phyloP scores from a whole-genome alignment of 805 yeast species.

The Candida pseudoglaebosa region DNA sequence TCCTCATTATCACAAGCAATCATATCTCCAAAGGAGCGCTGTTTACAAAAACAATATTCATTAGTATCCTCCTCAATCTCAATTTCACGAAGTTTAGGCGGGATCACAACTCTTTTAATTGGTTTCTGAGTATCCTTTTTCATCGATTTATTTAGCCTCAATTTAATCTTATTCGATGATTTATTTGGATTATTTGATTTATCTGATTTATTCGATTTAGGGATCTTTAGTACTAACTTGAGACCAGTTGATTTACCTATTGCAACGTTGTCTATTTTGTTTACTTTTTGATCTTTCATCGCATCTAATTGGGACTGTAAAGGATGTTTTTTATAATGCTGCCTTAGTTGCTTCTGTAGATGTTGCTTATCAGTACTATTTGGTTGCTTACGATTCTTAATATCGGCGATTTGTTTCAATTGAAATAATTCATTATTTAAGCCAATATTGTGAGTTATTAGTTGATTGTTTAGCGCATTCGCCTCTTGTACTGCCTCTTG shows the following conservation, averaged over 20 bases:
- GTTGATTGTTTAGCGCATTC: conserved; percentile 25
- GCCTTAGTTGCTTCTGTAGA: conserved; percentile 26
- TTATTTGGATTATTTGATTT: neutral
- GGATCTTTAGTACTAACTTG: conserved; percentile 14
- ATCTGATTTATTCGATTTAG: conserved; percentile 6
- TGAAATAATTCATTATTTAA: conserved; percentile 24
- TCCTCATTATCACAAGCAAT: conserved; percentile 82
- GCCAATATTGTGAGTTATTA: conserved; percentile 24
- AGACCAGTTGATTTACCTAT: conserved; percentile 8
- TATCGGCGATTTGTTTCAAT: conserved; percentile 15
- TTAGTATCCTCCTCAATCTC: conserved; percentile 19
- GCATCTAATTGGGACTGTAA: conserved; percentile 37
- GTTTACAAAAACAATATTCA: conserved; percentile 84
- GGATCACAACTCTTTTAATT: neutral
- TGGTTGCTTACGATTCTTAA: conserved; percentile 9
- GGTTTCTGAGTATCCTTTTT: conserved; percentile 1
- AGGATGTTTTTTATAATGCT: conserved; percentile 34
- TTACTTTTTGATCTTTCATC: conserved; percentile 22
- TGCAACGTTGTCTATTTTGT: neutral
- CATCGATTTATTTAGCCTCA: conserved; percentile 9
- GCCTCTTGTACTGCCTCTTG: conserved; percentile 25
- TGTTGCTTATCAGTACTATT: conserved; percentile 12
- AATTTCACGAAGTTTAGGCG: neutral
- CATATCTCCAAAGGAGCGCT: conserved; percentile 94
- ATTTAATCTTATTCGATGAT: conserved; percentile 2